Evolutionary conservation across 1,139 yeast species (phyloP), one percentile per base, ranked within the genome.

Genomic region (Protomyces macrosporus): DNA sequence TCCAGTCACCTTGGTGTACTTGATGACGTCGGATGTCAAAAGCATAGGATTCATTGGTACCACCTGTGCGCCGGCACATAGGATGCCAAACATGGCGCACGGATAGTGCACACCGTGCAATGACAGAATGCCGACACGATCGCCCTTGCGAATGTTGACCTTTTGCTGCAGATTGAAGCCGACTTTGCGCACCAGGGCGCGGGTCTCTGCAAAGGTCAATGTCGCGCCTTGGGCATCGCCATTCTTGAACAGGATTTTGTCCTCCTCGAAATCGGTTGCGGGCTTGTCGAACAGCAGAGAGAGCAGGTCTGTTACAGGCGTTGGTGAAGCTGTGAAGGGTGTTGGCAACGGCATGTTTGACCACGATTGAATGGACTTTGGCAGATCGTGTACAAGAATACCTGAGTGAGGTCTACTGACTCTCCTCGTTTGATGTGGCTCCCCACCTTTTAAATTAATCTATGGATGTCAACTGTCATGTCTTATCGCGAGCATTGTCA

Each of bases 91-190:
- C 12, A 53, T 23, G 14, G 30, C 23, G 32, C 32, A 30, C 14
- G 57, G 57, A 12, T 53, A 53, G 30, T 53, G 57, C n/a, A 37
- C n/a, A n/a, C 57, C 57, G 30, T 53, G 57, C 6, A 42, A 23
- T 5, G 57, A 23, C n/a, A 53, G 23, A 6, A 53, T 53, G 34
- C 39, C 40, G 7, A 53, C 57, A 12, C 48, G 39, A 34, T 53
- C 57, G 34, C 57, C 57, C 14, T 30, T 35, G 6, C 40, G 39
- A 9, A 53, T 34, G 10, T 30, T 30, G 4, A 34, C 57, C 37
- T 39, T 33, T 10, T 23, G 39, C 34, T 53, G 39, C 12, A 53
- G 32, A n/a, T 42, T 42, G 40, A 36, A 36, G 14, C 57, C 57
- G 34, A 53, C 35, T 30, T 33, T 37, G 14, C 57, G 45, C n/a